These are phyloP conservation scores for Pseudozyma sp. DNA, from an alignment of 1,284 basidiomycete genomes.

Conservation along the genomic window DNA sequence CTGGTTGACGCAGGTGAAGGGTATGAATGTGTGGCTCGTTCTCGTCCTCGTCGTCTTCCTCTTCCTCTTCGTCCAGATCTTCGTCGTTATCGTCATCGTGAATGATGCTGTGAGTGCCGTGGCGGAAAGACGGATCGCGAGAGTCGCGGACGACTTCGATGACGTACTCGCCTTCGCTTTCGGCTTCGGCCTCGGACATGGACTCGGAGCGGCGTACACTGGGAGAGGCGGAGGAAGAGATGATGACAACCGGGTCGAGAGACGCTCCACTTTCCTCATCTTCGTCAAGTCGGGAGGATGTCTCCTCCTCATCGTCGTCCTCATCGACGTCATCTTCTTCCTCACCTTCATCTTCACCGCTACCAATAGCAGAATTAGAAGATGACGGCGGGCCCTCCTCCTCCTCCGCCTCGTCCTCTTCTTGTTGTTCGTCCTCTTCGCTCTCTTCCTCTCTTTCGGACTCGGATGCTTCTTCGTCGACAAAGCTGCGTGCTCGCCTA, in stretches of 20 bases:
- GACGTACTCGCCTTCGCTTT: slow-evolving; percentile 17
- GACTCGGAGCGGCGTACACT: slow-evolving; percentile 1
- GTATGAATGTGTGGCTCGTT: slow-evolving; percentile 39
- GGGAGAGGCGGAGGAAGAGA: slow-evolving; percentile 20
- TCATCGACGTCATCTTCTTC: neutral
- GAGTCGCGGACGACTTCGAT: slow-evolving; percentile 29
- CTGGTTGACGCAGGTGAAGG: slow-evolving; percentile 36
- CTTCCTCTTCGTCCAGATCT: slow-evolving; percentile 10
- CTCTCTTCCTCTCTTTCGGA: neutral
- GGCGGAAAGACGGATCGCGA: slow-evolving; percentile 15
- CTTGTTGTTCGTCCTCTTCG: slow-evolving; percentile 7
- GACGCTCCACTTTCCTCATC: slow-evolving; percentile 15
- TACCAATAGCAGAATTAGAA: neutral
- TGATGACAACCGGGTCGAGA: slow-evolving; percentile 18
- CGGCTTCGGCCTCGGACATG: slow-evolving; percentile 7
- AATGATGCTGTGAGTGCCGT: slow-evolving; percentile 17
- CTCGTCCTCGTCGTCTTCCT: slow-evolving; percentile 15
- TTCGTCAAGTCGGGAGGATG: slow-evolving; percentile 14
- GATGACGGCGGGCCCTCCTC: neutral
- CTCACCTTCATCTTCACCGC: neutral
- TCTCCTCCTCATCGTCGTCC: slow-evolving; percentile 14
- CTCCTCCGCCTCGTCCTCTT: slow-evolving; percentile 3
- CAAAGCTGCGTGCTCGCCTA: slow-evolving; percentile 1
- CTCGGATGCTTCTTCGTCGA: neutral
- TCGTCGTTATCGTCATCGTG: slow-evolving; percentile 12